Evolutionary conservation across 805 yeast species (phyloP), one percentile per base, ranked within the genome.

Genomic region (Sugiyamaella qingdaonensis): DNA sequence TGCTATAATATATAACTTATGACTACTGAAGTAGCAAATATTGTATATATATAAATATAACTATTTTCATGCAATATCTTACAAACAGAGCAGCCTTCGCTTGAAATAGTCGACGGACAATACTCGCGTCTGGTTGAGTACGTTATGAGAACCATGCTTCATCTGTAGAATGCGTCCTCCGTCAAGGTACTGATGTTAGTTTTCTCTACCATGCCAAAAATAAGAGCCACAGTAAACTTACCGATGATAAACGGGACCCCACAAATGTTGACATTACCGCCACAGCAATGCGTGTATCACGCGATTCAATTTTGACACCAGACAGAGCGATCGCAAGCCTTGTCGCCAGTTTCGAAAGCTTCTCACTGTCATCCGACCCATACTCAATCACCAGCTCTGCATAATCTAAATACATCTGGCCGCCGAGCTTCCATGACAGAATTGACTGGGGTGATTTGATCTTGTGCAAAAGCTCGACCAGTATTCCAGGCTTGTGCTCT

Each of bases 341-440:
- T 2, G 14, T 10, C 1, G 54, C 49, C 10, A 51, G 16, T 10
- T 29, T 13, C 3, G 45, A 7, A 14, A 48, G 7, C 32, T 52
- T 41, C 29, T 48, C 55, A 18, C 34, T 5, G 2, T 24, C 36
- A 9, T 31, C 44, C 9, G 51, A 9, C 5, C 33, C 39, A 29
- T 14, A 31, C 14, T 24, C 42, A 1, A 44, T 7, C 29, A 52
- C 55, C 27, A 58, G 46, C 34, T 48, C 31, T n/a, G 56, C 58
- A 48, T 63, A 67, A 14, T 65, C 66, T 19, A 66, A 55, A 34
- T 80, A 75, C 21, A 71, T 64, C 39, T 66, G 58, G 2, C 71
- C 76, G 18, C 73, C 71, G 1, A 46, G 34, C 8, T 48, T 51
- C 76, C 76, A 73, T 5, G 52, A 39, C 1, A 55, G 5, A 32